phyloP scores from a whole-genome alignment of 768 basidiomycete species.

The Goffeauzyma gilvescens region DNA sequence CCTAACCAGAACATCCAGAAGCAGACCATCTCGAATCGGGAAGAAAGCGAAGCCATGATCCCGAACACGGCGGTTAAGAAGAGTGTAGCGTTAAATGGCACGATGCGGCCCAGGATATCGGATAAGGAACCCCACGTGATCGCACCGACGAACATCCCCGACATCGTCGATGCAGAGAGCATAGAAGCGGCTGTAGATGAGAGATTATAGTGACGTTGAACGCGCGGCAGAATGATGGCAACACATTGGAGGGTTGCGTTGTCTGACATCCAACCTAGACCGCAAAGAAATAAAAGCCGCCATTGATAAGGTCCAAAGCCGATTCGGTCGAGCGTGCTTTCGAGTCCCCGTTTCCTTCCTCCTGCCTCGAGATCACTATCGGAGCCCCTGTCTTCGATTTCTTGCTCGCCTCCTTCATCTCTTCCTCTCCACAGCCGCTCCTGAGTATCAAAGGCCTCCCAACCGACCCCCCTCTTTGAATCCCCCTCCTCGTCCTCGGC shows the following conservation, averaged over 20 bases:
- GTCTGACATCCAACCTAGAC: conserved; percentile 31
- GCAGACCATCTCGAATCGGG: conserved; percentile 49
- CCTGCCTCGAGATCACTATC: too few relatives aligned
- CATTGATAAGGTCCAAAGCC: conserved; percentile 31
- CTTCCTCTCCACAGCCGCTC: too few relatives aligned
- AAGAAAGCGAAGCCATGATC: conserved; percentile 48
- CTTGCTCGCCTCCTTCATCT: too few relatives aligned
- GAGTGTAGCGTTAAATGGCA: conserved; percentile 82
- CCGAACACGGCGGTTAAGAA: conserved; percentile 82
- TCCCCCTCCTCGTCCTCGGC: too few relatives aligned
- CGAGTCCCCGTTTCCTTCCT: too few relatives aligned
- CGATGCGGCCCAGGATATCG: conserved; percentile 67
- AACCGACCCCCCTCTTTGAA: too few relatives aligned
- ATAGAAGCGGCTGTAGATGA: conserved; percentile 54
- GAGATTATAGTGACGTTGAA: conserved; percentile 75
- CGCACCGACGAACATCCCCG: conserved; percentile 93
- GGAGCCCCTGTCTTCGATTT: too few relatives aligned
- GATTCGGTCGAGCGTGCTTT: conserved; percentile 25
- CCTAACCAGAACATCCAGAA: conserved; percentile 67
- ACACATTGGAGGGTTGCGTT: conserved; percentile 33
- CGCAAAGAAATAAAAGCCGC: conserved; percentile 27
- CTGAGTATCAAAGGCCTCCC: too few relatives aligned
- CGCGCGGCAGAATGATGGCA: conserved; percentile 85
- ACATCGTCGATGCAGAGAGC: conserved; percentile 53
- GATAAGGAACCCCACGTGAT: conserved; percentile 76